These are phyloP conservation scores for Puccinellia tenuiflora DNA, from an alignment of 176 grass and related monocot species.

Conservation along the genomic window DNA sequence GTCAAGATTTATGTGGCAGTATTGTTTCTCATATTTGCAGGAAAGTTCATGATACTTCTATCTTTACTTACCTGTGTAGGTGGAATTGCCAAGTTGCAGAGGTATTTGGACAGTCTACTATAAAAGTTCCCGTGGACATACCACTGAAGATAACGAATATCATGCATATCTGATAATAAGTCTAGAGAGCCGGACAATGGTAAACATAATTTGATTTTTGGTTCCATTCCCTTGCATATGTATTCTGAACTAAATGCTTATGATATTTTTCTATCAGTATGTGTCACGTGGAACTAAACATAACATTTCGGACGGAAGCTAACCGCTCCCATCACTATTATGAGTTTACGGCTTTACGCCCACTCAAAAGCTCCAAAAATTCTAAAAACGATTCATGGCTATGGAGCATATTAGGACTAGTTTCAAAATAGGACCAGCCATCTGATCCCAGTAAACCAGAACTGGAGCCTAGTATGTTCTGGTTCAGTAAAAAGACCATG, in stretches of 20 bases:
- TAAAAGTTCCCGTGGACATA: conserved; percentile 74
- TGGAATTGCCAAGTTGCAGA: conserved; percentile 87
- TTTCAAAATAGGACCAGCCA: background rate
- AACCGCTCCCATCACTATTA: background rate
- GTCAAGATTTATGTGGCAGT: background rate
- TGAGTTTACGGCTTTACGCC: background rate
- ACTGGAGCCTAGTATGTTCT: background rate
- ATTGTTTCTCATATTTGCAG: background rate
- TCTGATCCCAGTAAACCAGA: background rate
- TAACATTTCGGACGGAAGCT: background rate
- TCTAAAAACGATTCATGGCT: background rate
- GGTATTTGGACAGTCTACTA: conserved; percentile 99
- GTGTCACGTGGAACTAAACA: background rate
- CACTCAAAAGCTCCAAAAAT: background rate
- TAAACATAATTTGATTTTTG: conserved; percentile 37
- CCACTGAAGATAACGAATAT: conserved; percentile 82
- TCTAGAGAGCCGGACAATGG: conserved; percentile 85
- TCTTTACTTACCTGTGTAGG: conserved; percentile 46
- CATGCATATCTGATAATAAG: conserved; percentile 99
- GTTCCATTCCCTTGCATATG: background rate
- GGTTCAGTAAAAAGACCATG: background rate
- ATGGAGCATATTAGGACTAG: background rate
- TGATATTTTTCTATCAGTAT: background rate
- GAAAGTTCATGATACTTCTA: background rate
- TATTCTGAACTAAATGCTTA: background rate